phyloP scores from a whole-genome alignment of 352 stramenopile species.

The Phytophthora citrophthora region DNA sequence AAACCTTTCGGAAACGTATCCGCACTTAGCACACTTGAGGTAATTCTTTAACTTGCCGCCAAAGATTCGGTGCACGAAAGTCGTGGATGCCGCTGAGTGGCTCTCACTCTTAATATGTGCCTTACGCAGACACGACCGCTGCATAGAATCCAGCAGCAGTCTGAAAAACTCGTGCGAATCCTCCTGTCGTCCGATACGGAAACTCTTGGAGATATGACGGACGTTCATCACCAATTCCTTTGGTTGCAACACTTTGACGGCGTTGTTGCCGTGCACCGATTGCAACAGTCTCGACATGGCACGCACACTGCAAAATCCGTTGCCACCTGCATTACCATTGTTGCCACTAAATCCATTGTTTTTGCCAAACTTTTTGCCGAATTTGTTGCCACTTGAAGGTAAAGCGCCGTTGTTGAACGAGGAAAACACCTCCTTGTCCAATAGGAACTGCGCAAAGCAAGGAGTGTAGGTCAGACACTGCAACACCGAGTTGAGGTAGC shows the following conservation, averaged over 20 bases:
- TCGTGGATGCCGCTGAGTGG: conserved; percentile 63
- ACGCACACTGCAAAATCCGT: conserved; percentile 63
- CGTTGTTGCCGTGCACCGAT: conserved; percentile 55
- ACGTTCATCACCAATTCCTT: conserved; percentile 88
- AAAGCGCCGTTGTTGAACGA: conserved; percentile 35
- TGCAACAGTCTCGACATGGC: conserved; percentile 75
- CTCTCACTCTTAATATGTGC: conserved; percentile 77
- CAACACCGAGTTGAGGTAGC: conserved; percentile 95
- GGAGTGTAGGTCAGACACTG: conserved; percentile 90
- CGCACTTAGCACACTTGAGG: conserved; percentile 87
- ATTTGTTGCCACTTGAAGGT: conserved; percentile 24
- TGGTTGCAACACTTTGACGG: conserved; percentile 65
- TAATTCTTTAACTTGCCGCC: conserved; percentile 83
- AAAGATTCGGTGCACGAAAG: conserved; percentile 87
- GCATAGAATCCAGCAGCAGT: conserved; percentile 87
- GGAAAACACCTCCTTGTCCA: conserved; percentile 68
- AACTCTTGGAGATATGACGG: conserved; percentile 83
- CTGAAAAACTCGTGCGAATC: conserved; percentile 94
- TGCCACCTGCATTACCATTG: conserved; percentile 32
- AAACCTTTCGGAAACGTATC: conserved; percentile 77
- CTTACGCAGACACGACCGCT: conserved; percentile 74
- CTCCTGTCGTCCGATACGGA: conserved; percentile 90
- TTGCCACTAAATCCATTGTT: conserved; percentile 13
- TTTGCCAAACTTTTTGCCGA: conserved; percentile 36
- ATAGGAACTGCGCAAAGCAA: conserved; percentile 87